Evolutionary conservation across 1,284 basidiomycete genomes (phyloP).

Genomic region (Sporisorium sorghi): DNA sequence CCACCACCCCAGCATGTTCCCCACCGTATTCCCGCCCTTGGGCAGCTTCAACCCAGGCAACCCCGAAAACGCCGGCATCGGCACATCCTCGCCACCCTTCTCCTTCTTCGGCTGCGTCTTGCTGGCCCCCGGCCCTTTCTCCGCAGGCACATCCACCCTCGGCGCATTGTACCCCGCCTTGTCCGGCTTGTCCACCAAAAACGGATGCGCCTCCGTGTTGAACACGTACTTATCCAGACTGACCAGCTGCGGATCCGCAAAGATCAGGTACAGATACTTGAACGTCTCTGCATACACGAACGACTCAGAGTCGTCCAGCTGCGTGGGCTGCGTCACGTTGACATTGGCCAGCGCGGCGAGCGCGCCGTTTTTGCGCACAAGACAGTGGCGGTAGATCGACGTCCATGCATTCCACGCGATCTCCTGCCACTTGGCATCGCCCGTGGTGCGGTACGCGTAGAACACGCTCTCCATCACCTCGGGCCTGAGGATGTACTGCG

Average conservation of each 20-base stretch:
- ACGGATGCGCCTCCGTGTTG: slow-evolving; percentile 65
- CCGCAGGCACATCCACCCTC: slow-evolving; percentile 3
- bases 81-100: slow-evolving; percentile 5
- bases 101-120: background rate
- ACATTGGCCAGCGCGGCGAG: slow-evolving; percentile 50
- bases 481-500: slow-evolving; percentile 58
- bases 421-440: slow-evolving; percentile 74
- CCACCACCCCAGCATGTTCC: slow-evolving; percentile 14
- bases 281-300: slow-evolving; percentile 62
- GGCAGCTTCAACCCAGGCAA: slow-evolving; percentile 30
- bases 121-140: slow-evolving; percentile 6
- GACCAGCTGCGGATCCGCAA: slow-evolving; percentile 50
- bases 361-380: slow-evolving; percentile 70
- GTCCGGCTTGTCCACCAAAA: slow-evolving; percentile 49
- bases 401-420: slow-evolving; percentile 89
- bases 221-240: slow-evolving; percentile 61
- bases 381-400: slow-evolving; percentile 84
- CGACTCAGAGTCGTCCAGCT: slow-evolving; percentile 56
- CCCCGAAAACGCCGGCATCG: slow-evolving; percentile 23
- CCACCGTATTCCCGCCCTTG: slow-evolving; percentile 19
- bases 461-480: slow-evolving; percentile 63
- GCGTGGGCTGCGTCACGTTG: slow-evolving; percentile 28
- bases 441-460: slow-evolving; percentile 58
- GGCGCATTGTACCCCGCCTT: slow-evolving; percentile 23
- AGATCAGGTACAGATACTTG: slow-evolving; percentile 64